Conservation (phyloP, 1,139 yeast genomes). For the Taphrina wiesneri region DNA sequence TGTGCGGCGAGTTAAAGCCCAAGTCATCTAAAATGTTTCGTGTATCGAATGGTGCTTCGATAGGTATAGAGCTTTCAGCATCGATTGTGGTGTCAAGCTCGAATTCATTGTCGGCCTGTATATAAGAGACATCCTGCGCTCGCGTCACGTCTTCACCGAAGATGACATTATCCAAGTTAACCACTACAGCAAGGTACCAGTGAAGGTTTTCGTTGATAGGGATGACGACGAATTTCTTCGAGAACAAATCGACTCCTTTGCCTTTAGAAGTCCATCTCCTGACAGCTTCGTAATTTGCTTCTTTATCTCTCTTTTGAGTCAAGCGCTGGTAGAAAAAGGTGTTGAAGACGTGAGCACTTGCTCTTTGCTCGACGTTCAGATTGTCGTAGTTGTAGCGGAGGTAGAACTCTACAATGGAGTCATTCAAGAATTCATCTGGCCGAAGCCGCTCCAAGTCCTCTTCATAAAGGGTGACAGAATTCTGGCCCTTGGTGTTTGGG, state of each 20-base stretch:
- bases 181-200: conserved; percentile 82
- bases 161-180: conserved; percentile 47
- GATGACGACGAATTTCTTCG: conserved; percentile 62
- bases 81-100: background rate
- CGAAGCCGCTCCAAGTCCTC: conserved; percentile 46
- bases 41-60: background rate
- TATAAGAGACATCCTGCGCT: conserved; percentile 14
- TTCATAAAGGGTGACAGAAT: conserved; percentile 43
- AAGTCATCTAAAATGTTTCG: background rate
- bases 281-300: conserved; percentile 61
- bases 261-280: conserved; percentile 73
- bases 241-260: conserved; percentile 57
- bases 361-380: conserved; percentile 6
- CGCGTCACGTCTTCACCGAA: conserved; percentile 16
- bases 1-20: background rate
- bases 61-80: background rate
- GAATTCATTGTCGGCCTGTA: conserved; percentile 9
- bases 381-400: conserved; percentile 41
- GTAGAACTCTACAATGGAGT: conserved; percentile 49
- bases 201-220: conserved; percentile 78
- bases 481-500: conserved; percentile 41
- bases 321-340: conserved; percentile 81
- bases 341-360: conserved; percentile 60
- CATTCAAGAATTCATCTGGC: conserved; percentile 49
- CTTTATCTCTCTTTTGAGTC: conserved; percentile 43